Percentiles rank a stretch among this genome's conserved stretches.
phyloP scores from a whole-genome alignment of 768 basidiomycete genomes.

The Hydnomerulius pinastri region DNA sequence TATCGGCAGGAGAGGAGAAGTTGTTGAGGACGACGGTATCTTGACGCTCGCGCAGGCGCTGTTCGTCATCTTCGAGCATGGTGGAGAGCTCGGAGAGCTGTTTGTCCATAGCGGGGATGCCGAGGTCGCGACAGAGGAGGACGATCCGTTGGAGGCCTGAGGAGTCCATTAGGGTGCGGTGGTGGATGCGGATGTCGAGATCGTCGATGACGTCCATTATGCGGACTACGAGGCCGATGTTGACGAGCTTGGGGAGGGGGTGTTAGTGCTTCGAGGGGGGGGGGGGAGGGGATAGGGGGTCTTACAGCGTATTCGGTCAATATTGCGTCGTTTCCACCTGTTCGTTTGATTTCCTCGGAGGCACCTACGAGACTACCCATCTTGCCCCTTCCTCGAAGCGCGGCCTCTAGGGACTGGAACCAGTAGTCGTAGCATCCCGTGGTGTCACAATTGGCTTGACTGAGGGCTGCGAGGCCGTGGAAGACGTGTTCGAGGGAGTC shows the following conservation, averaged over 20 bases:
- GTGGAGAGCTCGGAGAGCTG: conserved; percentile 63
- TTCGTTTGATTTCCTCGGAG: conserved; percentile 82
- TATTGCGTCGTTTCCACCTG: conserved; percentile 62
- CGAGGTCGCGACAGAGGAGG: conserved; percentile 65
- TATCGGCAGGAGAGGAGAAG: conserved; percentile 80
- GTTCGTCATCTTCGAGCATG: conserved; percentile 75
- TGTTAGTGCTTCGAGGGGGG: conserved; percentile 11
- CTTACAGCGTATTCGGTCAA: conserved; percentile 87
- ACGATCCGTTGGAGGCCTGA: conserved; percentile 80
- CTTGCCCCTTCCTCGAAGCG: conserved; percentile 81
- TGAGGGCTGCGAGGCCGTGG: conserved; percentile 72
- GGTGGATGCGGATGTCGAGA: conserved; percentile 80
- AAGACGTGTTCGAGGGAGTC: conserved; percentile 69
- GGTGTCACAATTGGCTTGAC: conserved; percentile 58
- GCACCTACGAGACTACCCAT: conserved; percentile 97
- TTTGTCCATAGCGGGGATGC: conserved; percentile 61
- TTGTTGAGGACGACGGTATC: conserved; percentile 77
- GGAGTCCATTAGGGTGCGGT: conserved; percentile 87
- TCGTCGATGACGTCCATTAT: conserved; percentile 71
- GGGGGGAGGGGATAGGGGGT: conserved; percentile 11
- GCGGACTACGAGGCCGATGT: conserved; percentile 70
- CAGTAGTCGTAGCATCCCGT: conserved; percentile 79
- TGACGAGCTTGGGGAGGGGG: conserved; percentile 37
- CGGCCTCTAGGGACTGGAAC: conserved; percentile 80
- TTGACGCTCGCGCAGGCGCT: conserved; percentile 66